These are phyloP conservation scores for Acer campestre DNA, from an alignment of 345 rosid genomes.

Conservation along the genomic window DNA sequence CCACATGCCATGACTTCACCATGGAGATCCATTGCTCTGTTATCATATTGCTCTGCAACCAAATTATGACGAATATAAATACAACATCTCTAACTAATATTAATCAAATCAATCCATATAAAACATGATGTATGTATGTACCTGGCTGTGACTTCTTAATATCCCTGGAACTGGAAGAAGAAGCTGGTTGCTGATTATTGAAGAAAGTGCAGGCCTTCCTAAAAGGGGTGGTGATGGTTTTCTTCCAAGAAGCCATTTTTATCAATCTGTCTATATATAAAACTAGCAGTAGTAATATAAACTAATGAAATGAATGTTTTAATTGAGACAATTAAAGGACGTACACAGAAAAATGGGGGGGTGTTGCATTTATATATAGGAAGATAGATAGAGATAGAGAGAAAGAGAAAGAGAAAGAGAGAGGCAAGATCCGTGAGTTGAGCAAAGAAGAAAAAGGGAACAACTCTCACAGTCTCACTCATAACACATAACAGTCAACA, in stretches of 20 bases:
- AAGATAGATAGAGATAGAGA: background rate
- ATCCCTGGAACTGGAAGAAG: conserved; percentile 25
- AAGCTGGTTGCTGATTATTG: conserved; percentile 53
- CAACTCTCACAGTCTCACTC: conserved; percentile 24
- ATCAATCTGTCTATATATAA: too few relatives aligned
- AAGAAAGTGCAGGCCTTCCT: conserved; percentile 82
- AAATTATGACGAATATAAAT: too few relatives aligned
- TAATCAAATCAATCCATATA: too few relatives aligned
- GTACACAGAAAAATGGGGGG: background rate
- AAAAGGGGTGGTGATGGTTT: conserved; percentile 77
- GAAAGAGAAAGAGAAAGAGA: conserved; percentile 14
- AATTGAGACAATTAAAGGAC: background rate
- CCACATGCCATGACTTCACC: conserved; percentile 95
- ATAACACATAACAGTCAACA: too few relatives aligned
- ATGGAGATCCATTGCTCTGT: conserved; percentile 62
- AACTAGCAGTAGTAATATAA: too few relatives aligned
- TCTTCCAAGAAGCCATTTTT: conserved; percentile 78
- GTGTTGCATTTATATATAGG: background rate
- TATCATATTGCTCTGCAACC: conserved; percentile 51
- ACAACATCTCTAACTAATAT: too few relatives aligned
- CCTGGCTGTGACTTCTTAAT: conserved; percentile 47
- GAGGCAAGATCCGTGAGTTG: conserved; percentile 82
- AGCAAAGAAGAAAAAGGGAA: conserved; percentile 41
- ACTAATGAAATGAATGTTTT: too few relatives aligned
- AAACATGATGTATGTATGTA: background rate